Evolutionary conservation across 768 basidiomycete species (phyloP), one percentile per base, ranked within the genome.

Genomic region (Lactarius pseudohatsudake): DNA sequence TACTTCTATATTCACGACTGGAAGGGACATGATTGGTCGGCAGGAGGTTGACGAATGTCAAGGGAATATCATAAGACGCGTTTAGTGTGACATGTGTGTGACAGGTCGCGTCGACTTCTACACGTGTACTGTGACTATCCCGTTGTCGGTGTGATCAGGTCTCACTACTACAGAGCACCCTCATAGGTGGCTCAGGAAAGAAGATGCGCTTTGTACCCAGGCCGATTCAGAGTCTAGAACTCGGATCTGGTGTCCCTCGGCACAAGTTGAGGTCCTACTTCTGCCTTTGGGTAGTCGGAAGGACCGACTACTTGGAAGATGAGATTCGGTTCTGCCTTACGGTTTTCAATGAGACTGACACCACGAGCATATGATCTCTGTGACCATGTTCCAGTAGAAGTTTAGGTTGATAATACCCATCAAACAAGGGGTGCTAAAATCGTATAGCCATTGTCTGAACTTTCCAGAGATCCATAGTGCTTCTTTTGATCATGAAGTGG

Each of bases 21-120:
- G 83, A 47, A 91, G 79, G 62, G 90, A 85, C 89, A 91, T 91
- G 73, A 78, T 77, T 74, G 62, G 50, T 53, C 50, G 50, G 47
- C 50, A 26, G 13, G 22, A 50, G 32, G 56, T 69, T 59, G 69
- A 72, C 59, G 43, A 70, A 63, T 3, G 22, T n/a, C 4, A 50
- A 1, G 3, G 22, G 71, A 72, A 32, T 32, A 32, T 8, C 30
- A 32, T 32, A 32, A 32, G 72, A 70, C 71, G 13, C 18, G 72
- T 61, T 56, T 3, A 22, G 6, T 28, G 26, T 59, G 40, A 40
- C 58, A 16, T 15, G 38, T 3, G 11, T 50, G 65, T 62, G 65
- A 65, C 65, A 1, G 13, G 47, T 34, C 65, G 65, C 65, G 65
- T 58, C 2, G 32, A 34, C 5, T 32, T 7, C 32, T 30, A 30